Evolutionary conservation across 2,329 filamentous ascomycete species (phyloP), one percentile per base, ranked within the genome.

Genomic region (Elsinoe necatrix): DNA sequence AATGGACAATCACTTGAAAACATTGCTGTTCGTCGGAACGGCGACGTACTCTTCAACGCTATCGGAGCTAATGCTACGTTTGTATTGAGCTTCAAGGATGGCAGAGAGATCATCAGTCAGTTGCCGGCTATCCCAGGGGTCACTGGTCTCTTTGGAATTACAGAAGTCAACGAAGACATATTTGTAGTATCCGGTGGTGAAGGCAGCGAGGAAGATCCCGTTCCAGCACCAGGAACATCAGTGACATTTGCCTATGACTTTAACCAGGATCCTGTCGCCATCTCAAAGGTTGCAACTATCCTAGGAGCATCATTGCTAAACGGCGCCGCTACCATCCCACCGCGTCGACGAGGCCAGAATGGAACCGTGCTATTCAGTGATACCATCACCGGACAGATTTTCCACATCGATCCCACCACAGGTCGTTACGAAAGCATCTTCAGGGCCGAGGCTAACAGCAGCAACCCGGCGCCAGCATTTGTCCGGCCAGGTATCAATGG

Each of bases 401-500:
- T 52, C 29, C 48, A 52, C 18, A 23, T 52, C n/a, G 48, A 52
- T 37, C 48, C 48, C 3, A 52, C 48, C n/a, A 52, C 48, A 1
- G 48, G 48, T 18, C 27, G 12, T 18, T 35, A n/a, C 27, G 48
- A 25, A n/a, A 52, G 48, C 18, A 52, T 52, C 29, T 52, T 52
- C 48, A 25, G 48, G 7, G 48, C 16, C 29, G 48, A 52, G 21
- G 48, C 48, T 6, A 37, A 35, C 29, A 52, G 48, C 29, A 35
- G 23, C 27, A 37, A 20, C 18, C 48, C 48, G 9, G 23, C 48
- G 2, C 48, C 48, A 4, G 29, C 29, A 2, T 52, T 52, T 14
- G 48, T 52, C 9, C 48, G 48, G 21, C 48, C 48, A 21, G 48
- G 48, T 37, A 29, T 52, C 48, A 52, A 52, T 37, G 48, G 48